Evolutionary conservation across 768 basidiomycete genomes (phyloP), one percentile per base, ranked within the genome.

Genomic region (Rhizopogon vinicolor): DNA sequence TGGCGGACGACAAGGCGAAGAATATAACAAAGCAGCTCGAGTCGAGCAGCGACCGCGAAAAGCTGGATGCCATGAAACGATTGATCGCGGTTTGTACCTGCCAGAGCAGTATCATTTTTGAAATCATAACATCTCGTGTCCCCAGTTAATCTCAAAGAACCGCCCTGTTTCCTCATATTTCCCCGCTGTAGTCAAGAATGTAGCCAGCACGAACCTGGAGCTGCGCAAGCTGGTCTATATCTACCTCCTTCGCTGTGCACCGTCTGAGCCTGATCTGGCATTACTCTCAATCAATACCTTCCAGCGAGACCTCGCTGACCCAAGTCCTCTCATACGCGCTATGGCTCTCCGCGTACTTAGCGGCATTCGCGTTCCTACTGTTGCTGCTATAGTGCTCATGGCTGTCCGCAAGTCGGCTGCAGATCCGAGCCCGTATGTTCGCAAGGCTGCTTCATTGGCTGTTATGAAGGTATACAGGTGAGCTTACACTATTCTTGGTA

Each of bases 191-290:
- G 94, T 98, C 63, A 98, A 95, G 77, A 95, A 95, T 63, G 96
- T 98, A 41, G 93, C 93, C 2, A 91, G 93, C 2, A 84, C 85
- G 53, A 91, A 92, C 65, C 84, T 98, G 48, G 93, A 97, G 71
- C 88, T 96, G 63, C 86, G 96, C 56, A 98, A 98, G 73, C 85
- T 99, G 51, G 93, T 98, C 40, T 98, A 98, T 71, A 96, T 98
- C 60, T 99, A 96, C 74, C 86, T 99, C 60, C 76, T 98, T 44
- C 87, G 93, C 57, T 95, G 97, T 71, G 93, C 97, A 49, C 86
- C 91, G 41, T 83, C 86, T 35, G 94, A 97, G 63, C 95, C 97
- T 13, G 97, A 98, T 70, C 85, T 98, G 46, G 91, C 96, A 1
- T 74, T 99, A 48, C 79, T 99, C 31, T 95, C 94, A 3, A 96